Percentiles rank a stretch among this genome's conserved stretches.
These are phyloP conservation scores for Venturia effusa DNA, from an alignment of 2,329 filamentous ascomycete genomes.

Conservation along the genomic window DNA sequence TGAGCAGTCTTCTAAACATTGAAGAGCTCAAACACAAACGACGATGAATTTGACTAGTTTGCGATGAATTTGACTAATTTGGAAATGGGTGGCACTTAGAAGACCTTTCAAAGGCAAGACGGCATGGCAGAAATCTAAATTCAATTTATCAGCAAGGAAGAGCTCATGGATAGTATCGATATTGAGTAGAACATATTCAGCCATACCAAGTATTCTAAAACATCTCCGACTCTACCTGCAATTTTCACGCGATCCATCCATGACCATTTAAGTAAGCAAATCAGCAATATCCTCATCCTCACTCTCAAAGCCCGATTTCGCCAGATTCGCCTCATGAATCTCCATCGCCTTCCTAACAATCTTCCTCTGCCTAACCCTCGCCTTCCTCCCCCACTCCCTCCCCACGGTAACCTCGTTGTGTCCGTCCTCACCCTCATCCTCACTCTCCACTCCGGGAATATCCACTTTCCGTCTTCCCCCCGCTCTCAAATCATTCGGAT, in stretches of 20 bases:
- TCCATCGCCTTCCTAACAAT: conserved; percentile 56
- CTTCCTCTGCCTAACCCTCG: conserved; percentile 56
- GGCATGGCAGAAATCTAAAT: neutral
- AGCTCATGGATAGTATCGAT: neutral
- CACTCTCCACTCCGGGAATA: conserved; percentile 41
- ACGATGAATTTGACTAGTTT: too few species aligned
- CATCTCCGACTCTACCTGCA: neutral
- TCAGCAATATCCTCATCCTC: conserved; percentile 63
- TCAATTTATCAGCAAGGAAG: neutral
- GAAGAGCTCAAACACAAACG: neutral
- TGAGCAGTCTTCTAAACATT: neutral
- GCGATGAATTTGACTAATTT: neutral
- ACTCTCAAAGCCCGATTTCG: conserved; percentile 53
- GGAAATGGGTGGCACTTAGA: neutral
- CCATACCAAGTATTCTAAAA: neutral
- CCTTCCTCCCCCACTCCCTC: conserved; percentile 59
- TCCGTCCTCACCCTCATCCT: conserved; percentile 29
- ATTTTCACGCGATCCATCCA: neutral
- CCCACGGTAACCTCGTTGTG: conserved; percentile 36
- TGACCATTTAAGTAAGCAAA: conserved; percentile 45
- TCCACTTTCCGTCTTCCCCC: conserved; percentile 37
- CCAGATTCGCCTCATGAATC: conserved; percentile 44
- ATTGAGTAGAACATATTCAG: neutral
- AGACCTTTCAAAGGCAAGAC: neutral
- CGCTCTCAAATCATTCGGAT: conserved; percentile 24